Percentiles rank a stretch among this genome's conserved stretches.
These are phyloP conservation scores for Zygoascus ofunaensis DNA, from an alignment of 805 yeast species.

Conservation along the genomic window DNA sequence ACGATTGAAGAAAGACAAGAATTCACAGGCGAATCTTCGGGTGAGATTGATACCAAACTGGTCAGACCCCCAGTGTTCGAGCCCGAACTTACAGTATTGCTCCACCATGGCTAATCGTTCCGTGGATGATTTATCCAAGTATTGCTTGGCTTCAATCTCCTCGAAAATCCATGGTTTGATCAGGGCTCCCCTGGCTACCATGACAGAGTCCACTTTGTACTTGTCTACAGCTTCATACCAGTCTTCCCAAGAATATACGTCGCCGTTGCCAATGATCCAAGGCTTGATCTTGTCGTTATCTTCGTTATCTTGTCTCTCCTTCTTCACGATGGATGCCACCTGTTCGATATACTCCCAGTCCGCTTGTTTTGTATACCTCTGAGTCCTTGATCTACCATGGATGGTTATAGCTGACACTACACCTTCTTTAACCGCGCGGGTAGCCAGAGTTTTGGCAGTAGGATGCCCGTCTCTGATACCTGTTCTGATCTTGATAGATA, in stretches of 20 bases:
- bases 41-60: slow-evolving; percentile 85
- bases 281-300: slow-evolving; percentile 45
- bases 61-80: slow-evolving; percentile 97
- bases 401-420: slow-evolving; percentile 85
- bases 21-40: slow-evolving; percentile 89
- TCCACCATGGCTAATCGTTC: slow-evolving; percentile 75
- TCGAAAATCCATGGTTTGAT: slow-evolving; percentile 99
- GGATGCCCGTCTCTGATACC: slow-evolving; percentile 82
- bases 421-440: slow-evolving; percentile 62
- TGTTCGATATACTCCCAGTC: slow-evolving; percentile 84
- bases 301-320: slow-evolving; percentile 44
- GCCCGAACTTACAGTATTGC: slow-evolving; percentile 66
- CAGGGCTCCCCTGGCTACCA: slow-evolving; percentile 97
- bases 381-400: slow-evolving; percentile 96
- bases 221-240: slow-evolving; percentile 67
- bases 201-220: slow-evolving; percentile 77
- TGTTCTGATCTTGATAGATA: slow-evolving; percentile 85
- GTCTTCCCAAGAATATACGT: slow-evolving; percentile 75
- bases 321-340: slow-evolving; percentile 59
- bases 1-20: slow-evolving; percentile 85
- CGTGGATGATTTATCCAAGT: slow-evolving; percentile 80
- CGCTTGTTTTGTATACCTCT: slow-evolving; percentile 82
- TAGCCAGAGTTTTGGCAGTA: slow-evolving; percentile 71
- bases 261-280: slow-evolving; percentile 92
- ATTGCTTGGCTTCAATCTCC: slow-evolving; percentile 82